Evolutionary conservation across 495 filamentous ascomycete genomes (phyloP), one percentile per base, ranked within the genome.

Genomic region (Xylaria acuta): DNA sequence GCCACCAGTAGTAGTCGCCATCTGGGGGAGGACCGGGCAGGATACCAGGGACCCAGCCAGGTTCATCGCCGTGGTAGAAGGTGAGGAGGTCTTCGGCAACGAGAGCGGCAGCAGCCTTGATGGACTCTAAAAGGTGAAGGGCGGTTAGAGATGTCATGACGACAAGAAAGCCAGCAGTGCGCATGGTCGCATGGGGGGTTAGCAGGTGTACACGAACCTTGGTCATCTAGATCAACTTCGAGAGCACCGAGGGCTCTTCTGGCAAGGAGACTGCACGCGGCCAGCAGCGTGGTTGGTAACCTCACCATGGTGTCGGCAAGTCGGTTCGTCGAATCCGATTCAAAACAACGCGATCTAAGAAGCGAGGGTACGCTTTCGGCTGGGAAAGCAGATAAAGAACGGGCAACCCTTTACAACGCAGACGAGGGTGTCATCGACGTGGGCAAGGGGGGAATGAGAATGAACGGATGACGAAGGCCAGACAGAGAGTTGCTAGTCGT

Each of bases 1-100:
- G 90, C 92, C 92, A 94, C 92, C 92, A 94, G 78, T 89, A 93
- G 80, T 92, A 93, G 9, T 80, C 79, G 43, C 79, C 79, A 56
- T 83, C 80, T 3, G 82, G 80, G 9, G 82, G 84, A 65, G 82
- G 82, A 5, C 78, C 80, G 20, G 84, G 82, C 30, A 92, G 79
- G 64, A 91, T 86, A 70, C 90, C 90, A 32, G 87, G 87, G 16
- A 87, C 86, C 59, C 82, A 81, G 49, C 87, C 90, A 4, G 87
- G 81, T 66, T 88, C 77, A 74, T 91, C 89, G 62, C 88, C 88
- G 68, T 90, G 83, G 79, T 94, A 93, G 73, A 86, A 88, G 47
- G 80, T 81, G 82, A 93, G 89, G 82, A 93, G 84, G 71, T 89
- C 88, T 78, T 86, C 84, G 20, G 91, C 91, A 59, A 92, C 85